Conservation (phyloP, 2,329 filamentous ascomycete genomes). For the Penicillium sp. region DNA sequence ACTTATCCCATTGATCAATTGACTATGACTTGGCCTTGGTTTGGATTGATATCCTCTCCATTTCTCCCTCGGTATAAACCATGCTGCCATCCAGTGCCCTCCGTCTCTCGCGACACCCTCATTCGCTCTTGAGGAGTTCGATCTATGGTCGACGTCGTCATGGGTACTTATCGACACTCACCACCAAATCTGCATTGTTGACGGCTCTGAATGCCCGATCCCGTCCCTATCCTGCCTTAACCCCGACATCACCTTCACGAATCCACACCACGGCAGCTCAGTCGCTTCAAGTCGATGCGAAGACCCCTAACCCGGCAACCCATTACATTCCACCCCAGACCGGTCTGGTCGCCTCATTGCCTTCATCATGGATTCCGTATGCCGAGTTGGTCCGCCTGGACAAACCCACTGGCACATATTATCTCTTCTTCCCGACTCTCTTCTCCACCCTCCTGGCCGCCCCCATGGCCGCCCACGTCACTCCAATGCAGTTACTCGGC, state of each 20-base stretch:
- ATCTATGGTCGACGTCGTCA: background rate
- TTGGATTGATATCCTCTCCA: background rate
- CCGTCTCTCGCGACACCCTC: background rate
- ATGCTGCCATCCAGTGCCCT: background rate
- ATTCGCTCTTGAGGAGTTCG: background rate
- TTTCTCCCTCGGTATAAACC: background rate
- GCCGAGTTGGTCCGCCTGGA: constrained; percentile 55
- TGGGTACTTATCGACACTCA: background rate
- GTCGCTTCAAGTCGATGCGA: background rate
- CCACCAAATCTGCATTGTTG: background rate
- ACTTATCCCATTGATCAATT: too few relatives aligned
- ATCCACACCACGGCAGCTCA: background rate
- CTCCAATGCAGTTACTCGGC: constrained; percentile 37
- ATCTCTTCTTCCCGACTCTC: constrained; percentile 55
- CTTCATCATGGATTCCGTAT: constrained; percentile 55
- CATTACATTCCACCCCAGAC: constrained; percentile 48
- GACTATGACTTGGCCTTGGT: background rate
- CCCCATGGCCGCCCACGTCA: constrained; percentile 34
- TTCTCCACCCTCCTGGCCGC: constrained; percentile 49
- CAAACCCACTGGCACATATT: constrained; percentile 53
- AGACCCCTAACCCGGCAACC: constrained; percentile 9
- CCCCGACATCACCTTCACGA: background rate
- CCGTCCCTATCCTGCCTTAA: background rate
- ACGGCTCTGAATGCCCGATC: background rate
- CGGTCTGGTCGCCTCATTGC: constrained; percentile 48